phyloP scores from a whole-genome alignment of 495 filamentous ascomycete species.

The Neurospora sp. region DNA sequence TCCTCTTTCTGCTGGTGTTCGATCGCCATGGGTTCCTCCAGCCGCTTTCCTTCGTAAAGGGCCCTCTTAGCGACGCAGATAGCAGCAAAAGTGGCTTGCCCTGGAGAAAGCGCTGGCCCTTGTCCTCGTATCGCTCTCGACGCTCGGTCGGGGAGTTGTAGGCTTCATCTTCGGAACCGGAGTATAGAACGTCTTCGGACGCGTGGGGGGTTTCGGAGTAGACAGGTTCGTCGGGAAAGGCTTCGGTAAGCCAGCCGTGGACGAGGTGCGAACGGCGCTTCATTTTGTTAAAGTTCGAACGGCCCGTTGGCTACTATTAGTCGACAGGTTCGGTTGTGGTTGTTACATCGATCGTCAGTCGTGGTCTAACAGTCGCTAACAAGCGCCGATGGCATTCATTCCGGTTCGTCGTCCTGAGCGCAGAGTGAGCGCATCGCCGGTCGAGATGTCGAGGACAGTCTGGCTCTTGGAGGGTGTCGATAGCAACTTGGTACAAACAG shows the following conservation, averaged over 20 bases:
- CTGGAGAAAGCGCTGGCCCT: constrained; percentile 48
- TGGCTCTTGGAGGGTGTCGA: background rate
- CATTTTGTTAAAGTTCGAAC: background rate
- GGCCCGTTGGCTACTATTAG: background rate
- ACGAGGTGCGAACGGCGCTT: constrained; percentile 1
- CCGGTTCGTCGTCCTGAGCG: background rate
- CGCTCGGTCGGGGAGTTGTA: constrained; percentile 39
- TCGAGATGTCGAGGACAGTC: background rate
- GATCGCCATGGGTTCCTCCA: constrained; percentile 59
- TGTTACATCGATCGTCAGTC: background rate
- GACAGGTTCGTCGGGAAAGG: constrained; percentile 23
- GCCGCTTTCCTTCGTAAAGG: constrained; percentile 43
- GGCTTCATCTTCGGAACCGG: constrained; percentile 51
- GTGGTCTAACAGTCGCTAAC: background rate
- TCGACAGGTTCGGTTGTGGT: background rate
- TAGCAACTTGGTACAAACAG: background rate
- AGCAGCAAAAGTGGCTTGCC: constrained; percentile 49
- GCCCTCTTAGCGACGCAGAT: constrained; percentile 52
- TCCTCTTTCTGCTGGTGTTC: background rate
- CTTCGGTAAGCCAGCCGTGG: constrained; percentile 11
- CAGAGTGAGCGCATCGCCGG: background rate
- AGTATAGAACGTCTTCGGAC: constrained; percentile 31
- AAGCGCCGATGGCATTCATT: background rate
- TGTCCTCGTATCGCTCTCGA: constrained; percentile 45
- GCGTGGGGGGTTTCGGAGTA: constrained; percentile 33